Percentiles rank a stretch among this genome's conserved stretches.
Conservation (phyloP, 2,329 filamentous ascomycete genomes). For the Penicillium sp. region DNA sequence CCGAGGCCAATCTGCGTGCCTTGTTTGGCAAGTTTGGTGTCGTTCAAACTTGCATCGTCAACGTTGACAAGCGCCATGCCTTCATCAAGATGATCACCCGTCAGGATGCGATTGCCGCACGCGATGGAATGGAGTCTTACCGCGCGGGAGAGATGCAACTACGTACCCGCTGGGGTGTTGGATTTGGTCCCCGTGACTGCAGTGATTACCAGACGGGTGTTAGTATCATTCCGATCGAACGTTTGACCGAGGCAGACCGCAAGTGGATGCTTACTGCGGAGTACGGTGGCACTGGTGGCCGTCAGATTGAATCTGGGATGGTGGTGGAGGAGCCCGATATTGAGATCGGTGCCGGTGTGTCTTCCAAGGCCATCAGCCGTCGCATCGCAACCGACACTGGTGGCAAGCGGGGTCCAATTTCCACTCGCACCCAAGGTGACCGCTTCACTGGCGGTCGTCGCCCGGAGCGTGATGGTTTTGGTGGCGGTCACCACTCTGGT, state of each 20-base stretch:
- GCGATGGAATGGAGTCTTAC: constrained; percentile 81
- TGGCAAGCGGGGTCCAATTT: constrained; percentile 51
- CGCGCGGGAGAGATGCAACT: constrained; percentile 71
- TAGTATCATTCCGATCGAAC: constrained; percentile 88
- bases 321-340: constrained; percentile 97
- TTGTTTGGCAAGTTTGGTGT: constrained; percentile 80
- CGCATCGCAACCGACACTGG: constrained; percentile 53
- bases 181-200: constrained; percentile 94
- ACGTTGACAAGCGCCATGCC: constrained; percentile 95
- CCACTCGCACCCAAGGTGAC: constrained; percentile 34
- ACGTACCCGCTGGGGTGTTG: constrained; percentile 94
- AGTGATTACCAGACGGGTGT: constrained; percentile 92
- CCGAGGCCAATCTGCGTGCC: constrained; percentile 76
- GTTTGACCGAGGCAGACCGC: constrained; percentile 90
- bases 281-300: constrained; percentile 87
- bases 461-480: constrained; percentile 36
- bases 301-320: constrained; percentile 75
- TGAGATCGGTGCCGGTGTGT: constrained; percentile 95
- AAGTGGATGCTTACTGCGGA: constrained; percentile 97
- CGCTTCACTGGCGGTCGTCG: constrained; percentile 32
- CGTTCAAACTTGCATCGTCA: constrained; percentile 97
- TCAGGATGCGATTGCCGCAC: constrained; percentile 77
- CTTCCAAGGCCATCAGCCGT: constrained; percentile 70
- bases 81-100: constrained; percentile 99
- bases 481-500: constrained; percentile 20